Evolutionary conservation across 129 eudicot genomes (phyloP).

Genomic region (Centella asiatica): DNA sequence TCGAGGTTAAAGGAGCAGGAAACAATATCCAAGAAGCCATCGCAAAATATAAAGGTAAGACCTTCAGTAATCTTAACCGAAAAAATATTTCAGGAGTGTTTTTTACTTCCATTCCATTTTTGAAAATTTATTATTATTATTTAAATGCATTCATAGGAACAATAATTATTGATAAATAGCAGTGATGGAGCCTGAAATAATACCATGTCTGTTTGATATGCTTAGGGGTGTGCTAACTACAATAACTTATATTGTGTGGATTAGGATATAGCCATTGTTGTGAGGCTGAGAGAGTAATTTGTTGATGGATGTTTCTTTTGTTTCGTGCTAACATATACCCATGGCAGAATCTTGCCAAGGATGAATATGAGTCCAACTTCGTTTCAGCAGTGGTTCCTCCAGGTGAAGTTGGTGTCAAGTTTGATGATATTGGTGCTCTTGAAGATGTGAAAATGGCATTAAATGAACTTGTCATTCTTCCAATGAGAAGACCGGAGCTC

Average conservation of each 20-base stretch:
- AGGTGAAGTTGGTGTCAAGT: slow-evolving; percentile 91
- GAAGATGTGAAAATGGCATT: slow-evolving; percentile 90
- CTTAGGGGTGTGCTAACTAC: too few relatives aligned
- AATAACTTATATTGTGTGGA: too few relatives aligned
- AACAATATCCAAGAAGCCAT: slow-evolving; percentile 67
- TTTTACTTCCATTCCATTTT: background rate
- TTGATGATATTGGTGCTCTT: slow-evolving; percentile 98
- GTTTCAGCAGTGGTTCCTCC: slow-evolving; percentile 96
- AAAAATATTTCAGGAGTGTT: background rate
- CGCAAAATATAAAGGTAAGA: slow-evolving; percentile 77
- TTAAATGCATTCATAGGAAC: background rate
- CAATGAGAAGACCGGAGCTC: slow-evolving; percentile 97
- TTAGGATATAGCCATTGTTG: too few relatives aligned
- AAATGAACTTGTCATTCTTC: slow-evolving; percentile 92
- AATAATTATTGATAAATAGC: too few relatives aligned
- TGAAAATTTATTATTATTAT: too few relatives aligned
- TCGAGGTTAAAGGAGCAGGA: slow-evolving; percentile 77
- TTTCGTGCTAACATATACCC: slow-evolving; percentile 5
- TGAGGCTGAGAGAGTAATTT: too few relatives aligned
- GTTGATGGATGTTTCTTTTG: background rate
- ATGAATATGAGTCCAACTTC: slow-evolving; percentile 92
- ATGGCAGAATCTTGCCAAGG: slow-evolving; percentile 89
- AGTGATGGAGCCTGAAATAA: too few relatives aligned
- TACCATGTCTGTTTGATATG: background rate
- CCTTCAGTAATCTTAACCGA: background rate